Evolutionary conservation across 495 filamentous ascomycete genomes (phyloP).

Genomic region (Trichoderma reesei): DNA sequence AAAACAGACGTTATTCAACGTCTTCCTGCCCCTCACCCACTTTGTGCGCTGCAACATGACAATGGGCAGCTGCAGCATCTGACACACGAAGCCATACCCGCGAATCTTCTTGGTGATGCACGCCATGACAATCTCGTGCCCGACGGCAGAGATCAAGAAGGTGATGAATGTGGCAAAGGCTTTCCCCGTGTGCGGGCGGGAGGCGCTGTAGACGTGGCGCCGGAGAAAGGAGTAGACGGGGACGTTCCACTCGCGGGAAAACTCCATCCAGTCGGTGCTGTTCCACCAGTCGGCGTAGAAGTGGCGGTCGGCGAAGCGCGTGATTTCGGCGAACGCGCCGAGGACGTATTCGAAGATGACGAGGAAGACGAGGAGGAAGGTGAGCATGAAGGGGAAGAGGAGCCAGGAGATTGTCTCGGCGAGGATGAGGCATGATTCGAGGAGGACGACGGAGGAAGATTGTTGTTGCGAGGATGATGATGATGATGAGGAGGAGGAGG

Average conservation of each 20-base stretch:
- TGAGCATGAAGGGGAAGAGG: conserved; percentile 95
- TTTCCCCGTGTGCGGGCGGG: conserved; percentile 61
- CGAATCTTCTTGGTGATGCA: conserved; percentile 96
- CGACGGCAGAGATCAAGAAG: conserved; percentile 79
- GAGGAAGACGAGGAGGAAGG: conserved; percentile 87
- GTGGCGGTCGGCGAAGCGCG: conserved; percentile 85
- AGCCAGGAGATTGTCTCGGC: conserved; percentile 89
- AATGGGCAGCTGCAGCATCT: conserved; percentile 95
- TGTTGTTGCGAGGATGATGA: too few species aligned
- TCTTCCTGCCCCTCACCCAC: conserved; percentile 60
- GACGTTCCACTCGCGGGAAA: conserved; percentile 95
- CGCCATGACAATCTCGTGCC: conserved; percentile 93
- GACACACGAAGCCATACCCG: conserved; percentile 85
- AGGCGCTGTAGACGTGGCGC: conserved; percentile 84
- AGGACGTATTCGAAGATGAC: conserved; percentile 97
- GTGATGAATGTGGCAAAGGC: conserved; percentile 80
- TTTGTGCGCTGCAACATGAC: conserved; percentile 77
- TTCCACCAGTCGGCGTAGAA: conserved; percentile 99
- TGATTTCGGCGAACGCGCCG: conserved; percentile 90
- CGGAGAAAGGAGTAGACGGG: conserved; percentile 97
- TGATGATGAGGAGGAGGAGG: conserved; percentile 12
- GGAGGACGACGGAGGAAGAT: conserved; percentile 36
- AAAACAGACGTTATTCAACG: conserved; percentile 87
- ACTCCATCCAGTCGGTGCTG: conserved; percentile 83
- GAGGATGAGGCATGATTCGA: conserved; percentile 68